Conservation (phyloP, 148 eudicot genomes). For the Heliosperma pusillum region DNA sequence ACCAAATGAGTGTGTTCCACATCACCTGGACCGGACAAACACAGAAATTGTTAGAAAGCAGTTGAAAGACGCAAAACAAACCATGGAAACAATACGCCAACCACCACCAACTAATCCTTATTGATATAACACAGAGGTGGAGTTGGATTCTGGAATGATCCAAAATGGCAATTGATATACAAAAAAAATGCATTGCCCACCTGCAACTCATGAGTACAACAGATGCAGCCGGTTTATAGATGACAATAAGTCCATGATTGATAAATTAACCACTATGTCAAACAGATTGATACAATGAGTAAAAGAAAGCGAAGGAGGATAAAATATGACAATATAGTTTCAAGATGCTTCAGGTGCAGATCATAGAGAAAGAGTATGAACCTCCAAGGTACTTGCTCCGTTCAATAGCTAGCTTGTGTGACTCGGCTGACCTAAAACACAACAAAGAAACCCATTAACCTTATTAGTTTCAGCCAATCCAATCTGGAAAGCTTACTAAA, state of each 20-base stretch:
- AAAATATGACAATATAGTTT: neutral
- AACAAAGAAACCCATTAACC: neutral
- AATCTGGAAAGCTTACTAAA: neutral
- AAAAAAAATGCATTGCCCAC: neutral
- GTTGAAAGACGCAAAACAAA: neutral
- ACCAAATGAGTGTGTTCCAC: constrained; percentile 99
- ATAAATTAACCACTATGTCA: neutral
- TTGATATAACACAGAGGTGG: neutral
- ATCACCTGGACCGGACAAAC: constrained; percentile 61
- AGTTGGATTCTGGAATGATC: neutral
- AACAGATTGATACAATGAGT: neutral
- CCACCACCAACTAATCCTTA: neutral
- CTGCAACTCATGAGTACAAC: neutral
- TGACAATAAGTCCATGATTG: neutral
- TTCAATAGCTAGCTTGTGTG: constrained; percentile 88
- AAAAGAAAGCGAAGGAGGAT: neutral
- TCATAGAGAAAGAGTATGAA: constrained; percentile 24
- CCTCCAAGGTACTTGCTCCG: constrained; percentile 99
- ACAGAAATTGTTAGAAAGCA: neutral
- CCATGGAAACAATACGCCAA: neutral
- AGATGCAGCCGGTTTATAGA: neutral
- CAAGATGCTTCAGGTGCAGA: neutral
- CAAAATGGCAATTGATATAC: too few species aligned
- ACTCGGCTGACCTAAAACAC: constrained; percentile 66
- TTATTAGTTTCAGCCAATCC: constrained; percentile 2